Evolutionary conservation across 345 rosid genomes (phyloP).

Genomic region (Cochlearia excelsa): DNA sequence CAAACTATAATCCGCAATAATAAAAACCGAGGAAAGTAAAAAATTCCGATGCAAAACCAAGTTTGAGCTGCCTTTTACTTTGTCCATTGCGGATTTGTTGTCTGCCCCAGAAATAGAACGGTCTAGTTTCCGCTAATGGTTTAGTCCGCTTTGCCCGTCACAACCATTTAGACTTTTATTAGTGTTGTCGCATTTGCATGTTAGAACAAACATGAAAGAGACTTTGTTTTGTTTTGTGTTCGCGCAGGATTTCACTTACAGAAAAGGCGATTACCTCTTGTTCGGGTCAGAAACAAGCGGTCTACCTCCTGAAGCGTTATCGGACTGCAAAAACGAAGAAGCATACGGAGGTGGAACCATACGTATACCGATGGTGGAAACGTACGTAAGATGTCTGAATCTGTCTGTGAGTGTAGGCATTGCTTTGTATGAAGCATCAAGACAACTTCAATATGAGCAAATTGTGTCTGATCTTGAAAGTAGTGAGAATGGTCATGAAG

Average conservation of each 20-base stretch:
- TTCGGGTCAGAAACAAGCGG: slow-evolving; percentile 91
- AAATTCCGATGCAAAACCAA: no score
- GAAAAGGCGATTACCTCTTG: slow-evolving; percentile 78
- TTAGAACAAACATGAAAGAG: no score
- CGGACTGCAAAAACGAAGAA: slow-evolving; percentile 60
- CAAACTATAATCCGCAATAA: no score
- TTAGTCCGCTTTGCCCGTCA: no score
- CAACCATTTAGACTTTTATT: no score
- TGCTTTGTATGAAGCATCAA: slow-evolving; percentile 86
- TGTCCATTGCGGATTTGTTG: no score
- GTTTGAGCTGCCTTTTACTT: no score
- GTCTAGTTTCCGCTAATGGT: no score
- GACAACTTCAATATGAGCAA: slow-evolving; percentile 80
- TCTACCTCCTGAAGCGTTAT: slow-evolving; percentile 72
- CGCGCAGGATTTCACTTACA: slow-evolving; percentile 71
- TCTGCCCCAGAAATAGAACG: no score
- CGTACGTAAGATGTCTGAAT: slow-evolving; percentile 86
- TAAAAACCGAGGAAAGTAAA: no score
- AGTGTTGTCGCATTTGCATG: no score
- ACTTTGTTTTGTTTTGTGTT: neutral
- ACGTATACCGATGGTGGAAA: slow-evolving; percentile 90
- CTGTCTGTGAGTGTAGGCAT: slow-evolving; percentile 90
- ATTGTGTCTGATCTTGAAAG: slow-evolving; percentile 43
- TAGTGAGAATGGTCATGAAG: slow-evolving; percentile 28
- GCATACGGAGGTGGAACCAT: slow-evolving; percentile 67